A percentile compares a stretch with the other conserved stretches of the same genome.
Conservation (phyloP, 306 rosid species). For the Parietaria judaica region DNA sequence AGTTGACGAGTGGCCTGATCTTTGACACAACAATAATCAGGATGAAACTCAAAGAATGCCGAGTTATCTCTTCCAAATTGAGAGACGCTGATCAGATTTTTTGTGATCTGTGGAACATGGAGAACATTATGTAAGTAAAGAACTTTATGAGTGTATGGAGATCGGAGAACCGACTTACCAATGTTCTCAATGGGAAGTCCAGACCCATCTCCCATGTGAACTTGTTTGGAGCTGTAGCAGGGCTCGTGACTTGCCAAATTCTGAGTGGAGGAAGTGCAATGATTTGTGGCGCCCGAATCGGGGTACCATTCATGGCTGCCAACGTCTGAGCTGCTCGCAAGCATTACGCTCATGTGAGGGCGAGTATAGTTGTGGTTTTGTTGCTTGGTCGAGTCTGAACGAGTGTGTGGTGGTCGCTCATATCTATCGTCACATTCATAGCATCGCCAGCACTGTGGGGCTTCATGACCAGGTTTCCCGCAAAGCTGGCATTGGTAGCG, state of each 20-base stretch:
- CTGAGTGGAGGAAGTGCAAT: not conserved
- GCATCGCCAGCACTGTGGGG: not conserved
- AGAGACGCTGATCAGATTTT: not conserved
- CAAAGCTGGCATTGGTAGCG: slow-evolving; percentile 1
- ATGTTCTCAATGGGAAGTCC: not conserved
- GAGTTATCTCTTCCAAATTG: not conserved
- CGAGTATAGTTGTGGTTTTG: not conserved
- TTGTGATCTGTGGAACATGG: not conserved
- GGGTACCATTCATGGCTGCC: not conserved
- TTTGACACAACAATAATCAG: not conserved
- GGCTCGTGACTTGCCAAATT: not conserved
- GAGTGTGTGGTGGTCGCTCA: not conserved
- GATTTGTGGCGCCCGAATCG: not conserved
- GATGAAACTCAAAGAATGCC: not conserved
- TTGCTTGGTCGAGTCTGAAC: too few relatives aligned
- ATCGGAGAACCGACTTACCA: not conserved
- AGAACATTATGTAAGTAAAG: not conserved
- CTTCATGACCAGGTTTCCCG: not conserved
- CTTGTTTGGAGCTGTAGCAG: not conserved
- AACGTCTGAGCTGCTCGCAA: not conserved
- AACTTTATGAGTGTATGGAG: not conserved
- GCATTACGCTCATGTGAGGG: not conserved
- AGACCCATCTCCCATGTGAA: not conserved
- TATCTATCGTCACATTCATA: too few relatives aligned
- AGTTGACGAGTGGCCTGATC: not conserved